Evolutionary conservation across 1,139 yeast genomes (phyloP), one percentile per base, ranked within the genome.

Genomic region (Pichia sp.): DNA sequence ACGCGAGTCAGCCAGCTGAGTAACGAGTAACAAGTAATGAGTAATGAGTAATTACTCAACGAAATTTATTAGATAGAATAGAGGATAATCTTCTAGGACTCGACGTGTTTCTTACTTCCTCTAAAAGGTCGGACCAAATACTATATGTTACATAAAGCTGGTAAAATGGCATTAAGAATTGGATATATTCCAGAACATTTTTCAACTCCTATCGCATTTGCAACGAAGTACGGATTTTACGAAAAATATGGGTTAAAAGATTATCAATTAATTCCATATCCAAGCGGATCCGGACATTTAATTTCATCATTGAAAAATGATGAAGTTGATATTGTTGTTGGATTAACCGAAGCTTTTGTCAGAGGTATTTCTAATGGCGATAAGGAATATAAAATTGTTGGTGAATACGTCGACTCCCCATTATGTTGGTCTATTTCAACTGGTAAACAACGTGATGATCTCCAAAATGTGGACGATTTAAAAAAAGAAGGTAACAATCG

Each of bases 161-260:
- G 39, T 9, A 39, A 37, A 29, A 43, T 39, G 30, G 58, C 42
- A 7, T 35, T 78, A 35, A 78, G 68, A 59, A 84, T 89, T 24
- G 97, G 96, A 6, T 85, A 79, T 64, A 80, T 89, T 42, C 96
- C 96, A 2, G 97, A 89, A 63, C 97, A 89, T 61, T 89, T 87
- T 60, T 80, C 92, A 37, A 84, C 96, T 0, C 97, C 97, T 2
- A 68, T 89, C 51, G 79, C 80, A 53, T 77, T 87, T 57, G 95
- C 96, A 6, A 62, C 73, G 50, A 57, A 70, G 46, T 73, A 85
- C 45, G 82, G 81, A 0, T 81, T 64, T 57, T 85, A 76, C 59
- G 58, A 62, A 16, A 63, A 65, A 6, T 61, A 64, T 27, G 73
- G 76, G 2, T 49, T 79, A 12, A 69, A 71, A 4, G 31, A 47